Conservation (phyloP, 495 filamentous ascomycete species). For the Sordaria brevicollis region DNA sequence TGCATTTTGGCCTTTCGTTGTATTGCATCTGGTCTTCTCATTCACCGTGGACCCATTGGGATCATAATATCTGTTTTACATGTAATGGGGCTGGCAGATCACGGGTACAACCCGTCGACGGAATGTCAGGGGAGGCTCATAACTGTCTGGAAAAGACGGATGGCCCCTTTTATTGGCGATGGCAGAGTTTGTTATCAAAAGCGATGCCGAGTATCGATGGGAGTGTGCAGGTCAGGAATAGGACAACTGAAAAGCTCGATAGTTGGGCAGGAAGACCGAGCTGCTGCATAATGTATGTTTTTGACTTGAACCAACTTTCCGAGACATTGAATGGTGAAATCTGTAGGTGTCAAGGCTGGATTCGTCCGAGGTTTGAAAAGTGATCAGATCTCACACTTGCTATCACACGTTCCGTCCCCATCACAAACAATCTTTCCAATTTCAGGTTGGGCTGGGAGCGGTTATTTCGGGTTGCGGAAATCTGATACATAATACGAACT, state of each 20-base stretch:
- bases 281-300: neutral
- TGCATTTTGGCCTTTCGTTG: neutral
- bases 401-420: neutral
- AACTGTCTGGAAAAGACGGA: neutral
- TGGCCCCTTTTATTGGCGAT: neutral
- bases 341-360: neutral
- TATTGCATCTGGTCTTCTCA: neutral
- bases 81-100: neutral
- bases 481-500: neutral
- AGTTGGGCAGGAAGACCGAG: neutral
- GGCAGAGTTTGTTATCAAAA: neutral
- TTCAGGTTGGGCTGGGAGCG: neutral
- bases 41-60: neutral
- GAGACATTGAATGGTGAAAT: neutral
- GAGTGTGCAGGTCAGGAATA: neutral
- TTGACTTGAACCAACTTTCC: neutral
- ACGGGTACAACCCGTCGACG: neutral
- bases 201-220: neutral
- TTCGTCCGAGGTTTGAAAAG: neutral
- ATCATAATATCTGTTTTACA: neutral
- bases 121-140: neutral
- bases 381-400: neutral
- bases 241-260: neutral
- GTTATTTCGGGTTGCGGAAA: neutral
- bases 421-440: neutral